These are phyloP conservation scores for Psophocarpus tetragonolobus DNA, from an alignment of 306 rosid species.

Conservation along the genomic window DNA sequence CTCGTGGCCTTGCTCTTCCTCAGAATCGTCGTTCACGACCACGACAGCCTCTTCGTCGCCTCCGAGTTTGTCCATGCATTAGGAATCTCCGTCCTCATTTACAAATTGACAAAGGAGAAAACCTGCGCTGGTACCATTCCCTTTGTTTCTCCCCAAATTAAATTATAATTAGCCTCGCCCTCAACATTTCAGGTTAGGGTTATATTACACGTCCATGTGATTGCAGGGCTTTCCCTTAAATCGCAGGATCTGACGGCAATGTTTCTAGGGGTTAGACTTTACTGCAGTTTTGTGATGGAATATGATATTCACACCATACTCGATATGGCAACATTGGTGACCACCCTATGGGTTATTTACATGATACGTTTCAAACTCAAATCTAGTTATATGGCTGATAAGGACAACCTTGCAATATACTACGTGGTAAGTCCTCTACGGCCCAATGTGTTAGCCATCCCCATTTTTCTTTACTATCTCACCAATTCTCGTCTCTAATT, in stretches of 20 bases:
- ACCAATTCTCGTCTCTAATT: background rate
- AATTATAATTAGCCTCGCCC: background rate
- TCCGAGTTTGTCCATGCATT: constrained; percentile 72
- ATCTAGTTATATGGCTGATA: constrained; percentile 67
- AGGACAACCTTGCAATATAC: constrained; percentile 63
- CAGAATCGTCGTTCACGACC: constrained; percentile 64
- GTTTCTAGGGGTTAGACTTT: constrained; percentile 71
- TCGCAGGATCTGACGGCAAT: constrained; percentile 79
- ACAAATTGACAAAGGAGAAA: constrained; percentile 65
- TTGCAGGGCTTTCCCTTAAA: constrained; percentile 73
- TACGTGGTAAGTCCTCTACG: constrained; percentile 53
- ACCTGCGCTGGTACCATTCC: constrained; percentile 58
- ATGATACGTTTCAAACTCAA: constrained; percentile 65
- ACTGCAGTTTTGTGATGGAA: constrained; percentile 83
- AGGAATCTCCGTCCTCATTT: constrained; percentile 67
- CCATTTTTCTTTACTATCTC: background rate
- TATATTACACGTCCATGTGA: no score
- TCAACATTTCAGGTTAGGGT: constrained; percentile 15
- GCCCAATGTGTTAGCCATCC: background rate
- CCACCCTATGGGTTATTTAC: constrained; percentile 78
- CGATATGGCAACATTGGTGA: constrained; percentile 65
- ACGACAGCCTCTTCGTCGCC: constrained; percentile 62
- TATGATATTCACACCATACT: constrained; percentile 78
- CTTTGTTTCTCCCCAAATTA: background rate
- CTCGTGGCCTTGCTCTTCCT: constrained; percentile 49